Evolutionary conservation across 2,329 filamentous ascomycete species (phyloP), one percentile per base, ranked within the genome.

Genomic region (Monosporascus sp.): DNA sequence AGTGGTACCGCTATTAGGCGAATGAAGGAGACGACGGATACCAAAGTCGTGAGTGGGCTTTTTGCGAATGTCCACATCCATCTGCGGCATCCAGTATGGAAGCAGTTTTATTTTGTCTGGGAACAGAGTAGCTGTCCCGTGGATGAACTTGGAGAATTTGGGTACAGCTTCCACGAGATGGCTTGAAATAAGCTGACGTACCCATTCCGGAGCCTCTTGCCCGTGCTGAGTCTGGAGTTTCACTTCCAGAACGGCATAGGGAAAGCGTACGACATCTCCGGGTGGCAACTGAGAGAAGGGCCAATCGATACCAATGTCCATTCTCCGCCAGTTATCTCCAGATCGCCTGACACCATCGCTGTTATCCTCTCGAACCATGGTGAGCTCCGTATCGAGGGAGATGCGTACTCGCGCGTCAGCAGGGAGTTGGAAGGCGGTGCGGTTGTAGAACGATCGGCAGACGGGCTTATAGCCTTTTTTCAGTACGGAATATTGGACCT

Each of bases 131-230:
- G 93, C 93, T 2, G 87, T 91, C 54, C 94, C 94, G 70, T 99
- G 94, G 54, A 99, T 97, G 70, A 97, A 99, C 74, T 99, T 99
- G 66, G 91, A 97, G 72, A 97, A 99, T 68, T 99, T 99, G 57
- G 94, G 94, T 2, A 99, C 92, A n/a, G 94, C 92, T 73, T 99
- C 94, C 2, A 99, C 94, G 17, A 99, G 80, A 73, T 99, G 94
- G 57, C 91, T 96, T 14, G 90, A 82, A 45, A 91, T 96, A 49
- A 99, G 80, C 67, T 97, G 90, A 22, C 91, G 87, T 62, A 99
- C 93, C 94, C 94, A 99, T 66, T 95, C 89, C 0, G 94, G 94
- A 15, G 94, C 90, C 66, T 97, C 91, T 70, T 97, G 92, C 39
- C 94, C 94, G 52, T 89, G 85, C 70, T 97, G 93, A 1, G 94